Percentiles rank a stretch among this genome's conserved stretches.
These are phyloP conservation scores for Crithidia acanthocephali DNA, from an alignment of 208 protist species.

Conservation along the genomic window DNA sequence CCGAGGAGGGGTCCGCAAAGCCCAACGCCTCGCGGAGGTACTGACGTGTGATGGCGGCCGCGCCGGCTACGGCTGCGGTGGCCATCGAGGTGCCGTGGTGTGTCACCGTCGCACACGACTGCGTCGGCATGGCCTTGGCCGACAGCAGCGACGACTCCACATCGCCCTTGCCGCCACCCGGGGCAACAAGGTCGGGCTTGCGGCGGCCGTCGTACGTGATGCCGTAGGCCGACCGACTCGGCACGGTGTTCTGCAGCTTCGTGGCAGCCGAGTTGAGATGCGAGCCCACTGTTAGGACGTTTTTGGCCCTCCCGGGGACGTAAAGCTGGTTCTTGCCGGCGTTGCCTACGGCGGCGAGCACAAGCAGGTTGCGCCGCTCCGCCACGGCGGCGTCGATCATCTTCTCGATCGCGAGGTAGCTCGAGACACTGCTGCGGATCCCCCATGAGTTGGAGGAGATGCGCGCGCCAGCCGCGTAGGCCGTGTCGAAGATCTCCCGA, in stretches of 20 bases:
- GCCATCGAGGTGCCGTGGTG: slow-evolving; percentile 93
- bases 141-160: slow-evolving; percentile 8
- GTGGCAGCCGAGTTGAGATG: slow-evolving; percentile 50
- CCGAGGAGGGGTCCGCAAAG: slow-evolving; percentile 46
- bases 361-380: slow-evolving; percentile 63
- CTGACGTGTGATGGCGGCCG: slow-evolving; percentile 85
- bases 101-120: slow-evolving; percentile 37
- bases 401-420: slow-evolving; percentile 72
- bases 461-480: slow-evolving; percentile 65
- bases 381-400: slow-evolving; percentile 67
- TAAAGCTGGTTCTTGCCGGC: slow-evolving; percentile 19
- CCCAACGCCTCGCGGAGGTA: slow-evolving; percentile 64
- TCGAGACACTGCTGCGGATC: slow-evolving; percentile 21
- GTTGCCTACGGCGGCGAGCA: slow-evolving; percentile 87
- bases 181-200: slow-evolving; percentile 87
- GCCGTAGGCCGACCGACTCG: slow-evolving; percentile 59
- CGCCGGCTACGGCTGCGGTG: slow-evolving; percentile 73
- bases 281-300: slow-evolving; percentile 84
- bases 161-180: slow-evolving; percentile 43
- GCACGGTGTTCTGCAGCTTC: slow-evolving; percentile 39
- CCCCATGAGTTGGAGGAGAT: slow-evolving; percentile 93
- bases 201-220: slow-evolving; percentile 79
- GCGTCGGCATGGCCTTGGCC: background rate
- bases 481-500: slow-evolving; percentile 56
- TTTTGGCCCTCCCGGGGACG: slow-evolving; percentile 77